Percentiles rank a stretch among this genome's conserved stretches.
phyloP scores from a whole-genome alignment of 805 yeast species.

The Wickerhamiella alocasiicola region DNA sequence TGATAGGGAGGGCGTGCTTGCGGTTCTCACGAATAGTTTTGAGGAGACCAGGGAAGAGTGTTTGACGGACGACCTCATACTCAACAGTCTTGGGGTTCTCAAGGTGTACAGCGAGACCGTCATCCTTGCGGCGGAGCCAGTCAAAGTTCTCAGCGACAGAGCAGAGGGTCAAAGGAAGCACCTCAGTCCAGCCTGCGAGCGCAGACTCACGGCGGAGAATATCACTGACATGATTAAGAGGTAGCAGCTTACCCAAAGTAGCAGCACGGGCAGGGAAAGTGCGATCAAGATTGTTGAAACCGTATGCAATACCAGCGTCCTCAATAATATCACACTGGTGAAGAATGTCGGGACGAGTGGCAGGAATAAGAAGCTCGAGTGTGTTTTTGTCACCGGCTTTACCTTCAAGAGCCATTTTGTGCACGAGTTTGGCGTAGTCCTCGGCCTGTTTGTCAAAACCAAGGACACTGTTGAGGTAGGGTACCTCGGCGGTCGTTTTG shows the following conservation, averaged over 20 bases:
- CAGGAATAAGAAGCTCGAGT: constrained; percentile 65
- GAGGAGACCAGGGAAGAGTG: constrained; percentile 84
- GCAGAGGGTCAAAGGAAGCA: constrained; percentile 86
- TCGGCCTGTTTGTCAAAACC: constrained; percentile 65
- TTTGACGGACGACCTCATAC: constrained; percentile 95
- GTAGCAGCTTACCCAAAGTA: constrained; percentile 73
- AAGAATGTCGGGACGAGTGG: constrained; percentile 88
- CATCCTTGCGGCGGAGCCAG: constrained; percentile 64
- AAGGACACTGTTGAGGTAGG: constrained; percentile 82
- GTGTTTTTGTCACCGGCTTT: constrained; percentile 36
- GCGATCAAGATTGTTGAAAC: constrained; percentile 76
- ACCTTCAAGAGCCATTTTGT: constrained; percentile 72
- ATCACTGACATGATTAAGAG: constrained; percentile 82
- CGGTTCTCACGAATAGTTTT: constrained; percentile 94
- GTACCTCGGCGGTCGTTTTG: constrained; percentile 56
- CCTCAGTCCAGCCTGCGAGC: constrained; percentile 93
- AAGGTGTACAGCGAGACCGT: constrained; percentile 61
- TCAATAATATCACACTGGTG: constrained; percentile 99
- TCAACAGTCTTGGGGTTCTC: constrained; percentile 95
- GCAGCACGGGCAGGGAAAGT: constrained; percentile 69
- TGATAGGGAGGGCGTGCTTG: constrained; percentile 87
- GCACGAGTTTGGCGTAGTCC: constrained; percentile 55
- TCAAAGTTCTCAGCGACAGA: constrained; percentile 95
- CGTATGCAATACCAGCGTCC: constrained; percentile 94
- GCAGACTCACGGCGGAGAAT: constrained; percentile 83